phyloP scores from a whole-genome alignment of 306 rosid species.

The Vigna radiata region DNA sequence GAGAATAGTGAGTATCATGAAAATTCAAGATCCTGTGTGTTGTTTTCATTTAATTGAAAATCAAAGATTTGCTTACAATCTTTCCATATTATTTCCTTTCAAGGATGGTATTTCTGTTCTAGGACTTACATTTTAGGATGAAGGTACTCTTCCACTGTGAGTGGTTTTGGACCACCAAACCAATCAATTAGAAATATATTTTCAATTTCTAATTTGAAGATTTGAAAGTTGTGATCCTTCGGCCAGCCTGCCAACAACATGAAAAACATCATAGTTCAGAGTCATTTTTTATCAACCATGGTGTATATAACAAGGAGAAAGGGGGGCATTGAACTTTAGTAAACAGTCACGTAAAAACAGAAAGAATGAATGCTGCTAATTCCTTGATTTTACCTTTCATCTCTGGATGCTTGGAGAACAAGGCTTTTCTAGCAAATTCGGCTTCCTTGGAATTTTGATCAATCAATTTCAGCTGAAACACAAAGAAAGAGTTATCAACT shows the following conservation, averaged over 20 bases:
- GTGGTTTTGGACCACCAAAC: constrained; percentile 93
- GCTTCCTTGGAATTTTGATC: constrained; percentile 63
- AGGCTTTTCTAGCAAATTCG: constrained; percentile 67
- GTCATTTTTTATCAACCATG: constrained; percentile 11
- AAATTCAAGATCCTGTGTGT: too few species aligned
- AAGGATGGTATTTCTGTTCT: constrained; percentile 30
- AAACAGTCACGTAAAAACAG: constrained; percentile 8
- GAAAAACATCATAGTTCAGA: neutral
- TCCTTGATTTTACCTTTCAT: constrained; percentile 65
- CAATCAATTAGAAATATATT: constrained; percentile 77
- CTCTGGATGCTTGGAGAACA: constrained; percentile 93
- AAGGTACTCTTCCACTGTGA: constrained; percentile 72
- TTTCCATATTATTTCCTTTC: neutral
- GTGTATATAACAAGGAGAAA: constrained; percentile 19
- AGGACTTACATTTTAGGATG: constrained; percentile 48
- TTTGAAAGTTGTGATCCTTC: constrained; percentile 64
- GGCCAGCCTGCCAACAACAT: constrained; percentile 76
- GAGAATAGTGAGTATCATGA: too few species aligned
- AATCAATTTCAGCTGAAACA: constrained; percentile 73
- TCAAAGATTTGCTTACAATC: too few species aligned
- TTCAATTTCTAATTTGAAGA: constrained; percentile 79
- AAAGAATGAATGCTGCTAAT: constrained; percentile 31
- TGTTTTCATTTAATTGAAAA: too few species aligned
- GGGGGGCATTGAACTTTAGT: constrained; percentile 9
- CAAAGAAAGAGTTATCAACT: constrained; percentile 33